Evolutionary conservation across 352 stramenopile genomes (phyloP).

Genomic region (Pythium rhizo-oryzae): DNA sequence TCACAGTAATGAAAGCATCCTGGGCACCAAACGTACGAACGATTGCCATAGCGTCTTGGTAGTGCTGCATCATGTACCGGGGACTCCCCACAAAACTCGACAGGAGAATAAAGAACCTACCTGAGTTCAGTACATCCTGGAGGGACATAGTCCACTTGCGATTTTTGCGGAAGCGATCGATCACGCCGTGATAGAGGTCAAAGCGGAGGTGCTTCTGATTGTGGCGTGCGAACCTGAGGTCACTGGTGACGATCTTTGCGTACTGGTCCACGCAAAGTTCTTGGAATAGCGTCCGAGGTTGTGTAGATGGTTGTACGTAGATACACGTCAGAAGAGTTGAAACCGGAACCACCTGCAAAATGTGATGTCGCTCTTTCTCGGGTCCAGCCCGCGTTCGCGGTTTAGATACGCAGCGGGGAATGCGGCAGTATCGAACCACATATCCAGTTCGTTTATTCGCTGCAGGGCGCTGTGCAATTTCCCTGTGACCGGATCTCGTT

Average conservation of each 20-base stretch:
- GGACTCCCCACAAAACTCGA: slow-evolving; percentile 4
- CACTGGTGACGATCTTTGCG: slow-evolving; percentile 8
- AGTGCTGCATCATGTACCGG: slow-evolving; percentile 11
- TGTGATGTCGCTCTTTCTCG: background rate
- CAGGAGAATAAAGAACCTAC: background rate
- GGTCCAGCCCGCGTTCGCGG: background rate
- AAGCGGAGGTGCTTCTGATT: slow-evolving; percentile 3
- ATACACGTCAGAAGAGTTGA: background rate
- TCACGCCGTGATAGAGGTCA: slow-evolving; percentile 5
- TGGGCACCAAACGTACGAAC: slow-evolving; percentile 33
- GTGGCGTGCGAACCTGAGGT: background rate
- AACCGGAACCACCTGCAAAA: background rate
- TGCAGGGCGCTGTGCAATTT: background rate
- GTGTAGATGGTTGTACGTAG: slow-evolving; percentile 4
- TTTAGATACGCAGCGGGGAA: background rate
- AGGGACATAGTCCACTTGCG: background rate
- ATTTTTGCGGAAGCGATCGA: slow-evolving; percentile 4
- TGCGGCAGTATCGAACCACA: background rate
- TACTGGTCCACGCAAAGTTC: slow-evolving; percentile 15
- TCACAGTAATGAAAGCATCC: slow-evolving; percentile 56
- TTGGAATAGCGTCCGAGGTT: background rate
- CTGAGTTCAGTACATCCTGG: background rate
- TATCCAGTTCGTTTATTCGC: background rate
- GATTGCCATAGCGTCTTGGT: slow-evolving; percentile 42
- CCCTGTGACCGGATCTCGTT: background rate